Evolutionary conservation across 768 basidiomycete species (phyloP).

Genomic region (Tulasnella sp.): DNA sequence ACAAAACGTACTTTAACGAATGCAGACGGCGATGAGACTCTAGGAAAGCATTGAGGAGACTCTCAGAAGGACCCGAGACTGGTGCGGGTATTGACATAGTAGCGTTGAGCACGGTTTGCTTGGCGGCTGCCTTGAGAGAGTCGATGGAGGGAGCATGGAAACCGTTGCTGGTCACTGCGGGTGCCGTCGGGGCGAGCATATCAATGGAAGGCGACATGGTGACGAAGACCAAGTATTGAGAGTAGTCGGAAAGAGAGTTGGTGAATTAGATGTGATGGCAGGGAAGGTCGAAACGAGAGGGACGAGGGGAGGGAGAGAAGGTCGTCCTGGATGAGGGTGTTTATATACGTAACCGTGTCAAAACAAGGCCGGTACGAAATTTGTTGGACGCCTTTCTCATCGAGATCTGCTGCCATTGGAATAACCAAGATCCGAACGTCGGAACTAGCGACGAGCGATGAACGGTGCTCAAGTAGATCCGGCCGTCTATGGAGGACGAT

Average conservation of each 20-base stretch:
- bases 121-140: background rate
- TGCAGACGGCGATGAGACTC: slow-evolving; percentile 4
- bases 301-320: background rate
- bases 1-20: background rate
- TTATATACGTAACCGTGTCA: background rate
- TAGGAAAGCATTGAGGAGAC: slow-evolving; percentile 12
- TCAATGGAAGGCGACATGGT: background rate
- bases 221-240: background rate
- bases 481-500: background rate
- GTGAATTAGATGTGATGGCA: background rate
- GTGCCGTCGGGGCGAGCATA: background rate
- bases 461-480: background rate
- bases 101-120: background rate
- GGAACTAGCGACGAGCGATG: background rate
- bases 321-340: background rate
- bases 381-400: background rate
- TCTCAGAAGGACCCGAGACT: background rate
- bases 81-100: background rate
- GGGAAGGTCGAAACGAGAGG: background rate
- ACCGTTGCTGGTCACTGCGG: background rate
- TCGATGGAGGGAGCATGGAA: slow-evolving; percentile 1
- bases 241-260: background rate
- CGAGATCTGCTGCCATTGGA: background rate
- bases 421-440: background rate
- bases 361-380: background rate